Evolutionary conservation across 1,284 basidiomycete genomes (phyloP).

Genomic region (Ceraceosorus guamensis): DNA sequence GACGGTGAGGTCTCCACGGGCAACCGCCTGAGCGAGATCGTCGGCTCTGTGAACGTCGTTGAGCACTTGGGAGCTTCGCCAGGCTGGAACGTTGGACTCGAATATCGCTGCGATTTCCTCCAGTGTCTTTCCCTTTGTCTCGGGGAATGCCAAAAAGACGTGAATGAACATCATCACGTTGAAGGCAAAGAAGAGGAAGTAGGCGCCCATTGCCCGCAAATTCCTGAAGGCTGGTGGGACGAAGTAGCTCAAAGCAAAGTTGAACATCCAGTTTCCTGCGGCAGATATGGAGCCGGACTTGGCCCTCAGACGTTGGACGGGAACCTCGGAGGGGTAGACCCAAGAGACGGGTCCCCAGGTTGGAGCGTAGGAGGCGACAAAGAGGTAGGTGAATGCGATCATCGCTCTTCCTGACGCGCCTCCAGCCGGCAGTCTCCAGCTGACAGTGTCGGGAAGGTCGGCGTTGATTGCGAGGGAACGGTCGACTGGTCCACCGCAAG

Average conservation of each 20-base stretch:
- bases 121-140: constrained; percentile 65
- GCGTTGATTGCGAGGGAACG: constrained; percentile 4
- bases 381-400: constrained; percentile 24
- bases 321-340: constrained; percentile 13
- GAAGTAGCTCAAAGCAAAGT: constrained; percentile 66
- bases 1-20: constrained; percentile 2
- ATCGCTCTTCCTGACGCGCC: constrained; percentile 17
- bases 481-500: constrained; percentile 10
- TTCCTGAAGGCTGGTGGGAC: constrained; percentile 62
- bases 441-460: constrained; percentile 5
- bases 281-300: constrained; percentile 8
- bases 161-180: constrained; percentile 12
- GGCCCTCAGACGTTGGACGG: constrained; percentile 7
- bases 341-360: constrained; percentile 17
- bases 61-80: constrained; percentile 6
- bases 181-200: constrained; percentile 52
- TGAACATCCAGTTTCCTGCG: constrained; percentile 58
- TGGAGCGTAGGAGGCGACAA: constrained; percentile 21
- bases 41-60: constrained; percentile 8
- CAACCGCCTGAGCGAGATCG: constrained; percentile 6
- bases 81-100: constrained; percentile 7
- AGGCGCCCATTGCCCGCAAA: no score
- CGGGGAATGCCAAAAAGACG: constrained; percentile 62
- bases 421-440: constrained; percentile 12
- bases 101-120: constrained; percentile 58